phyloP scores from a whole-genome alignment of 495 filamentous ascomycete species.

The Pseudevernia furfuracea region DNA sequence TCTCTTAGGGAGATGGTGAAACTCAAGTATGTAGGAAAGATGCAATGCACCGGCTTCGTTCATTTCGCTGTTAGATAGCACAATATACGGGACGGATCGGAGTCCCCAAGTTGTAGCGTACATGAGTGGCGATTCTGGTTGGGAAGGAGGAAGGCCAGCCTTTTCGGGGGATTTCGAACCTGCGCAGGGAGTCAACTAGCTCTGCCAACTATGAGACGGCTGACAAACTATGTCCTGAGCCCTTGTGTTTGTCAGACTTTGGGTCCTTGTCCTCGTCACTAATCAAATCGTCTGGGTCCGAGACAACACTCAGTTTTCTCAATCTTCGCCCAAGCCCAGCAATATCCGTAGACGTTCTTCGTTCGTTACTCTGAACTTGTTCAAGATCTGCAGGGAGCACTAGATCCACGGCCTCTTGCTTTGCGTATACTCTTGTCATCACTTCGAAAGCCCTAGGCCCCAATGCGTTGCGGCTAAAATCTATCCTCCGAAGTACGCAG shows the following conservation, averaged over 20 bases:
- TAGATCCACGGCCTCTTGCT: constrained; percentile 30
- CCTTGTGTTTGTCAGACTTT: constrained; percentile 20
- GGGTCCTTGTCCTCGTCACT: constrained; percentile 18
- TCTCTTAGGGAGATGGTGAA: constrained; percentile 37
- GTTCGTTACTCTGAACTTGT: constrained; percentile 21
- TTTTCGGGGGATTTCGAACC: constrained; percentile 24
- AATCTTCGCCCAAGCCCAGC: constrained; percentile 12
- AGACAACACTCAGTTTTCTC: constrained; percentile 20
- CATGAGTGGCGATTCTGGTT: constrained; percentile 21
- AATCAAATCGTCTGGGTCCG: constrained; percentile 7
- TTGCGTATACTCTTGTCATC: constrained; percentile 37
- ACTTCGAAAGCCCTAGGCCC: constrained; percentile 39
- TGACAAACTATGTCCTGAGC: constrained; percentile 26
- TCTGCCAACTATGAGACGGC: constrained; percentile 5
- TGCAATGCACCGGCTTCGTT: constrained; percentile 37
- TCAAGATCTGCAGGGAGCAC: constrained; percentile 6
- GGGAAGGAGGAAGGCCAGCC: constrained; percentile 17
- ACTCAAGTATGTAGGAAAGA: constrained; percentile 37
- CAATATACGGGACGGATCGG: constrained; percentile 41
- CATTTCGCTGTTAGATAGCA: constrained; percentile 34
- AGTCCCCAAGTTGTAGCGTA: constrained; percentile 38
- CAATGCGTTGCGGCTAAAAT: constrained; percentile 39
- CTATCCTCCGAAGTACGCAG: constrained; percentile 38
- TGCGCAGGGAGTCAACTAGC: constrained; percentile 14
- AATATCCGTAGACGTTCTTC: constrained; percentile 24